Base-by-base conservation (phyloP, 2,329 filamentous ascomycete species). In the Calonectria naviculata region DNA sequence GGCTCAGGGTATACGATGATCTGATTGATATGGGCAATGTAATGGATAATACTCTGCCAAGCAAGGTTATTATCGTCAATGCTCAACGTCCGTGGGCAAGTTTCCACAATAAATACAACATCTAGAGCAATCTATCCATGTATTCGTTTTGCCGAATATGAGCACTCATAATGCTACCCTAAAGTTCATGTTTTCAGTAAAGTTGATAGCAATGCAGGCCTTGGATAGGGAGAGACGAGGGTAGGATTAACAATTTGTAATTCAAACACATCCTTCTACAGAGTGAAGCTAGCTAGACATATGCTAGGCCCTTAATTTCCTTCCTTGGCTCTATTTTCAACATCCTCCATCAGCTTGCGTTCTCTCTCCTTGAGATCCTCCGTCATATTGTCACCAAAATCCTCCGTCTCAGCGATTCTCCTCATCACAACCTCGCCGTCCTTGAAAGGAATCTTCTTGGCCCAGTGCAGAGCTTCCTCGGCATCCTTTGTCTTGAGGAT, bases 381-480 rank as follows among this genome's bases (percentile, higher is more conserved):
- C 0, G 76, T 74, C 15, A 75, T 69, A 2, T 28, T 67, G 4
- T 71, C 73, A 0, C 74, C 73, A 26, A 78, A 62, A 9, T 79
- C 78, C 5, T 76, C 74, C 24, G 71, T 52, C 49, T 77, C 73
- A 0, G 75, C 73, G 38, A 79, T 74, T 26, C 71, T 75, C 17
- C 79, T 73, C 28, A 80, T 72, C 10, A 79, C 64, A 9, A 81
- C 61, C 56, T 78, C 77, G 1, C 77, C 78, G 3, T 67, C 52
- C 31, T 76, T 73, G 56, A 82, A 79, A 0, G 73, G 74, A 3
- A 75, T 68, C 61, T 79, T 80, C 70, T 76, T 77, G 0, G 80
- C 80, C 81, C 80, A 83, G 10, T 29, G 24, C 12, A 82, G 65
- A 2, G 80, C 80, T 67, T 81, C 80, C 6, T 82, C 76, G 8